phyloP scores from a whole-genome alignment of 345 rosid species.

The Firmiana major region DNA sequence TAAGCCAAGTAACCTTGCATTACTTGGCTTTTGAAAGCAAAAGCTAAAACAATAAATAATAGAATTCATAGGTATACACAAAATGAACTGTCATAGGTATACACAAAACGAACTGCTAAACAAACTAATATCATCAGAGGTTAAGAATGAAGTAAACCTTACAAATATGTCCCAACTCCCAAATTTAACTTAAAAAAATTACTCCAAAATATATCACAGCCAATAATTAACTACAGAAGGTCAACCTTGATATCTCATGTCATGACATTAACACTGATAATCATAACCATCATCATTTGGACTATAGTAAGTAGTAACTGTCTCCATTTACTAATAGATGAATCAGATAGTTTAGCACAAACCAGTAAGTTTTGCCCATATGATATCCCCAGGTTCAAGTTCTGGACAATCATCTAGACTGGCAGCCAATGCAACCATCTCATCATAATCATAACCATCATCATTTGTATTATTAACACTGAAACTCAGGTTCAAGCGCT shows the following conservation, averaged over 20 bases:
- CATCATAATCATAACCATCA: constrained; percentile 59
- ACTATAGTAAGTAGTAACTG: neutral
- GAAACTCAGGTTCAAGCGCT: constrained; percentile 46
- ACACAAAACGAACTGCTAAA: neutral
- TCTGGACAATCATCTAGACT: constrained; percentile 74
- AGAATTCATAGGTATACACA: neutral
- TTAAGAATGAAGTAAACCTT: neutral
- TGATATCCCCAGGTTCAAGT: constrained; percentile 75
- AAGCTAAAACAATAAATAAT: neutral
- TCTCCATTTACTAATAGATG: neutral
- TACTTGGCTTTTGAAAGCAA: neutral
- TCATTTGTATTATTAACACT: constrained; percentile 36
- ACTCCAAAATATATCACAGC: neutral
- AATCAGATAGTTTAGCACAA: constrained; percentile 25
- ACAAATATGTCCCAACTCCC: neutral
- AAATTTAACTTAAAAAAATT: too few relatives aligned
- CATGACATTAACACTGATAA: constrained; percentile 2
- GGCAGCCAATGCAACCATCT: constrained; percentile 89
- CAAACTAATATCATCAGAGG: neutral
- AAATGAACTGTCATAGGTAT: neutral
- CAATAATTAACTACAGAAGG: neutral
- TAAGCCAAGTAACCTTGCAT: too few relatives aligned
- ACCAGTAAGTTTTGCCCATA: constrained; percentile 98
- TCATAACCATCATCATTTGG: too few relatives aligned
- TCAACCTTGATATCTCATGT: neutral